These are phyloP conservation scores for Pyrus bretschneideri DNA, from an alignment of 306 rosid species.

Conservation along the genomic window DNA sequence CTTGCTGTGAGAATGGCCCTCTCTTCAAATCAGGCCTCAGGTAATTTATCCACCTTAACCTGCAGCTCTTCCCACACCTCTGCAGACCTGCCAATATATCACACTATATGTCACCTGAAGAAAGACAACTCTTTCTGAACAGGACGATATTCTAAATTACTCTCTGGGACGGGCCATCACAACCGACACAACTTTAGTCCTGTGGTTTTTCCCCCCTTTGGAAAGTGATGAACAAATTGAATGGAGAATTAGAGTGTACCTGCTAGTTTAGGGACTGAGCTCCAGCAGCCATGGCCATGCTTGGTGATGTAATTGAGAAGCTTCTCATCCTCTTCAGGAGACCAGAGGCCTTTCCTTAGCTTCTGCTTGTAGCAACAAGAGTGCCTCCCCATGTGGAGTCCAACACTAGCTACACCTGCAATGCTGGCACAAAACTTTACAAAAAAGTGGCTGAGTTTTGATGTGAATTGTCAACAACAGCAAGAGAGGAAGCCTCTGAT, in stretches of 20 bases:
- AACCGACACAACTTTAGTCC: neutral
- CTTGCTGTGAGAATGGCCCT: conserved; percentile 86
- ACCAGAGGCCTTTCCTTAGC: conserved; percentile 97
- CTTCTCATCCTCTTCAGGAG: conserved; percentile 97
- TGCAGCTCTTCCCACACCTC: conserved; percentile 93
- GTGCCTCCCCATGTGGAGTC: conserved; percentile 83
- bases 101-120: neutral
- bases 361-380: conserved; percentile 96
- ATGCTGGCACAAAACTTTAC: conserved; percentile 24
- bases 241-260: conserved; percentile 29
- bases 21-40: conserved; percentile 94
- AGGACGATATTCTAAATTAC: neutral
- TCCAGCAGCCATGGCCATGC: conserved; percentile 99
- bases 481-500: conserved; percentile 7
- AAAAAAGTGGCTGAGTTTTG: conserved; percentile 19
- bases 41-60: conserved; percentile 92
- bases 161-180: neutral
- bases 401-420: conserved; percentile 8
- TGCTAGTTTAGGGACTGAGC: conserved; percentile 90
- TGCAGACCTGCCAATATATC: conserved; percentile 53
- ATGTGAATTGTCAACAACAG: conserved; percentile 27
- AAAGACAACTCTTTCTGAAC: neutral
- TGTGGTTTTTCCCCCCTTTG: neutral
- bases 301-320: conserved; percentile 78
- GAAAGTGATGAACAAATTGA: neutral